These are phyloP conservation scores for Cladosporium sp. DNA, from an alignment of 2,329 filamentous ascomycete genomes.

Conservation along the genomic window DNA sequence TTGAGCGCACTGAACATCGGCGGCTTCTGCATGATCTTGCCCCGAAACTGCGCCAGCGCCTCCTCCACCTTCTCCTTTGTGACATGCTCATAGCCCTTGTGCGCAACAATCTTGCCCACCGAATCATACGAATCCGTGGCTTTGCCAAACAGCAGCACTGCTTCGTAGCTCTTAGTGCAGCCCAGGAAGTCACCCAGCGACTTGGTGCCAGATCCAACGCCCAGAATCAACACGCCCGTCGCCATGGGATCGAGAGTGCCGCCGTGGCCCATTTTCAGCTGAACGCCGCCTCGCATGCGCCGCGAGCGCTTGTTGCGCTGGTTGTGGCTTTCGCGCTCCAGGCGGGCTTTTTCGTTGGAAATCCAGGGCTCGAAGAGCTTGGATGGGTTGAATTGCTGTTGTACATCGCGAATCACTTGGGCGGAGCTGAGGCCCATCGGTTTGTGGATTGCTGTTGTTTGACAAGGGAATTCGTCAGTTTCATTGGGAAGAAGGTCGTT, in stretches of 20 bases:
- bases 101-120: constrained; percentile 75
- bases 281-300: constrained; percentile 53
- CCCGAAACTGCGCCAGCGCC: constrained; percentile 69
- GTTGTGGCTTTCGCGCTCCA: constrained; percentile 53
- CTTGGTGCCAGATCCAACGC: constrained; percentile 86
- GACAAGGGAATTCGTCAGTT: constrained; percentile 13
- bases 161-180: constrained; percentile 93
- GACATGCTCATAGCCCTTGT: constrained; percentile 73
- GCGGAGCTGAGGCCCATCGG: constrained; percentile 82
- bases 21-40: constrained; percentile 83
- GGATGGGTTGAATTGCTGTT: constrained; percentile 79
- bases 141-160: constrained; percentile 82
- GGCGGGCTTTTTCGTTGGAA: constrained; percentile 54
- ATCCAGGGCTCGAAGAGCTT: constrained; percentile 75
- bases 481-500: not conserved
- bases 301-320: constrained; percentile 54
- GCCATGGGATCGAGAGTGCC: constrained; percentile 93
- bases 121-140: constrained; percentile 91
- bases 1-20: constrained; percentile 91
- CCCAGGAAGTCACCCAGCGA: constrained; percentile 70
- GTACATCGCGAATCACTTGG: constrained; percentile 83
- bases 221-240: constrained; percentile 86
- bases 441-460: constrained; percentile 77
- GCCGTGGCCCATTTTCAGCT: constrained; percentile 93
- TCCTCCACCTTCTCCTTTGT: constrained; percentile 75